phyloP scores from a whole-genome alignment of 345 rosid genomes.

The Gossypium arboreum region DNA sequence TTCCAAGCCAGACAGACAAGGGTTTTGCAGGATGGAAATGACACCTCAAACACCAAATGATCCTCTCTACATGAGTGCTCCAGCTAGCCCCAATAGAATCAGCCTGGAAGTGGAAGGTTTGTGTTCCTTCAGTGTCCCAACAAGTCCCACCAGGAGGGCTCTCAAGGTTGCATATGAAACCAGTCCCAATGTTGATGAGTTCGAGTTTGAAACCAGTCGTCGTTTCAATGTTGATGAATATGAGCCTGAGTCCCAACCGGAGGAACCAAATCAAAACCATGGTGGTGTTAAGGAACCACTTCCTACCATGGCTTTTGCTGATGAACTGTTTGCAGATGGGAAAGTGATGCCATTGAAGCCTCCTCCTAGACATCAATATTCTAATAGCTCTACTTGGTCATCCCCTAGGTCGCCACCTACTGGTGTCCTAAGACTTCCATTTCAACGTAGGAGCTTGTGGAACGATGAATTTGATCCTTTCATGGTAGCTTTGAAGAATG shows the following conservation, averaged over 20 bases:
- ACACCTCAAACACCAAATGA: not conserved
- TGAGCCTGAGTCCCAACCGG: not conserved
- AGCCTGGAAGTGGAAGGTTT: constrained; percentile 9
- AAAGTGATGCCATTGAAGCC: constrained; percentile 43
- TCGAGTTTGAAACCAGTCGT: constrained; percentile 37
- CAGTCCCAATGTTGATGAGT: constrained; percentile 22
- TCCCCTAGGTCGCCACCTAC: constrained; percentile 24
- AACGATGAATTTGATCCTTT: constrained; percentile 59
- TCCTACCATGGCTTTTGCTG: constrained; percentile 54
- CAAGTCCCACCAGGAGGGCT: constrained; percentile 21
- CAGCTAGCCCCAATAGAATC: constrained; percentile 26
- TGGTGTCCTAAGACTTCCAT: constrained; percentile 19
- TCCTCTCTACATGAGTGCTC: constrained; percentile 23
- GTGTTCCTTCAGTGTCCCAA: constrained; percentile 28
- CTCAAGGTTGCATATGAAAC: not conserved
- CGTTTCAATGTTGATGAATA: constrained; percentile 9
- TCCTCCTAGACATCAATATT: constrained; percentile 32
- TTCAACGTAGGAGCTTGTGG: constrained; percentile 36
- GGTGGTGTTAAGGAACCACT: constrained; percentile 17
- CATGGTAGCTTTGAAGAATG: constrained; percentile 44
- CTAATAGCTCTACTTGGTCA: constrained; percentile 9
- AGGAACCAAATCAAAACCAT: not conserved
- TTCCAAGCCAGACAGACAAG: not conserved
- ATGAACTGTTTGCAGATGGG: constrained; percentile 48
- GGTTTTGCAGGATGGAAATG: constrained; percentile 3